Evolutionary conservation across 1,284 basidiomycete genomes (phyloP).

Genomic region (Cryptococcus floricola): DNA sequence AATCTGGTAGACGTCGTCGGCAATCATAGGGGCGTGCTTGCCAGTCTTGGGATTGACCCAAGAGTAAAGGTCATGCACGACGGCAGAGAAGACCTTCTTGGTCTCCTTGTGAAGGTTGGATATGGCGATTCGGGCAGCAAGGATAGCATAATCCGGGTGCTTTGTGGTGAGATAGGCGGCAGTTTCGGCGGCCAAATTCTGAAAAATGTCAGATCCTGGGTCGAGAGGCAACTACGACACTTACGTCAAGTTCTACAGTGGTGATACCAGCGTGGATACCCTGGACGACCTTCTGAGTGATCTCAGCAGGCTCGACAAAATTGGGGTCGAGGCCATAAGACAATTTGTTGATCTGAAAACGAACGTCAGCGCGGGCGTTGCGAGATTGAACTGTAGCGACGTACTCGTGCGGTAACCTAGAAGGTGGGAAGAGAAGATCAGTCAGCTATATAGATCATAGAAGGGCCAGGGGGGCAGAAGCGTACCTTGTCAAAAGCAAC

Average conservation of each 20-base stretch:
- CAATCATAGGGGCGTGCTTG: conserved; percentile 83
- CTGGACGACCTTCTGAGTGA: conserved; percentile 90
- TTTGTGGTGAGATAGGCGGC: conserved; percentile 95
- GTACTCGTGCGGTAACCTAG: conserved; percentile 28
- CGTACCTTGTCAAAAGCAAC: conserved; percentile 42
- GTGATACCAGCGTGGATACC: conserved; percentile 96
- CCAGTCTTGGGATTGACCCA: conserved; percentile 98
- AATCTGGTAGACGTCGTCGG: conserved; percentile 77
- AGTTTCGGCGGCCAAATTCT: conserved; percentile 94
- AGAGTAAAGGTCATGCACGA: conserved; percentile 83
- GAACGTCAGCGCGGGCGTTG: conserved; percentile 26
- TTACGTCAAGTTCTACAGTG: conserved; percentile 91
- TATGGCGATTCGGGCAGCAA: conserved; percentile 97
- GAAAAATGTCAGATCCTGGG: background rate
- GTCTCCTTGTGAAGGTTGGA: conserved; percentile 99
- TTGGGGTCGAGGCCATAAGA: conserved; percentile 94
- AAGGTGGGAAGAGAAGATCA: background rate
- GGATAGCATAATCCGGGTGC: conserved; percentile 96
- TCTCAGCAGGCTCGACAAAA: conserved; percentile 92
- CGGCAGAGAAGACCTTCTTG: conserved; percentile 91
- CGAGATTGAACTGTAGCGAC: background rate
- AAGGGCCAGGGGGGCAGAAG: background rate
- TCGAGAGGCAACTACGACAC: conserved; percentile 33
- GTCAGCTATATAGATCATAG: conserved; percentile 8
- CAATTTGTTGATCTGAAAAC: conserved; percentile 80